Evolutionary conservation across 805 yeast genomes (phyloP).

Genomic region (Phaffomyces antillensis): DNA sequence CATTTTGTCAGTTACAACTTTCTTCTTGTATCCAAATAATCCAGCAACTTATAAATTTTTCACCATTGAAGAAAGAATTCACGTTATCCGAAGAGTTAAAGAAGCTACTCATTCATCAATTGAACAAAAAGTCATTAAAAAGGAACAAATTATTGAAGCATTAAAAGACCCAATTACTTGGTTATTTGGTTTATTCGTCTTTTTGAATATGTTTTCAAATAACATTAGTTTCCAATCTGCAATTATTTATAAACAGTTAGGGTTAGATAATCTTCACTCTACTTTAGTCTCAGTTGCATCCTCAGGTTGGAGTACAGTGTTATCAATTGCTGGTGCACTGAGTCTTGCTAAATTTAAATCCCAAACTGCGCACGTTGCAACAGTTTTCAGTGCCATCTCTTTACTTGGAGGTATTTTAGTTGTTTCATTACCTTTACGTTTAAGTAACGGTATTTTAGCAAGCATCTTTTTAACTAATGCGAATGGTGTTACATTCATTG

Average conservation of each 20-base stretch:
- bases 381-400: slow-evolving; percentile 4
- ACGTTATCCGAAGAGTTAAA: slow-evolving; percentile 38
- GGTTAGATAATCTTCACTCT: slow-evolving; percentile 31
- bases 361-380: slow-evolving; percentile 22
- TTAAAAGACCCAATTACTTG: slow-evolving; percentile 37
- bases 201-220: slow-evolving; percentile 39
- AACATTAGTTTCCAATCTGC: slow-evolving; percentile 28
- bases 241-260: slow-evolving; percentile 25
- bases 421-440: slow-evolving; percentile 30
- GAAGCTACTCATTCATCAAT: slow-evolving; percentile 30
- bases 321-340: slow-evolving; percentile 9
- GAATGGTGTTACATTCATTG: slow-evolving; percentile 26
- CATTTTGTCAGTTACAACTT: slow-evolving; percentile 22
- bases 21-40: slow-evolving; percentile 39
- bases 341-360: slow-evolving; percentile 12
- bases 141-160: slow-evolving; percentile 35
- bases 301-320: slow-evolving; percentile 18
- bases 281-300: slow-evolving; percentile 42
- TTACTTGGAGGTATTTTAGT: slow-evolving; percentile 27
- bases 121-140: slow-evolving; percentile 38
- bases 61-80: slow-evolving; percentile 38
- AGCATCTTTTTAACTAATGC: slow-evolving; percentile 21
- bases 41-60: slow-evolving; percentile 39
- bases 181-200: slow-evolving; percentile 23
- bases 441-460: slow-evolving; percentile 27